Percentiles rank a stretch among this genome's conserved stretches.
Evolutionary conservation across 2,329 filamentous ascomycete species (phyloP).

Genomic region (Trichoderma pleuroti): DNA sequence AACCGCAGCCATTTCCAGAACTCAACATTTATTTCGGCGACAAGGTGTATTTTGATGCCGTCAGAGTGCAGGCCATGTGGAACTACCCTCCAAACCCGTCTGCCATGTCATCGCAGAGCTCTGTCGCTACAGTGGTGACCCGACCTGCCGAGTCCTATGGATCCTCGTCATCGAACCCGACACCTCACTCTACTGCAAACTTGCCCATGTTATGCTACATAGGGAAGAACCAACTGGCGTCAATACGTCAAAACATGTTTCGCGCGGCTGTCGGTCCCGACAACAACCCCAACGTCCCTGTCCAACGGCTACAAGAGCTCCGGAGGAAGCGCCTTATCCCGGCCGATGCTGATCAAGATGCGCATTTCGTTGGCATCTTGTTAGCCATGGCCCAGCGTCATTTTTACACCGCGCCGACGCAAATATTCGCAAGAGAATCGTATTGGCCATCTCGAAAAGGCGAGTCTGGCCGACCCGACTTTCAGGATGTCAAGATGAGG

Average conservation of each 20-base stretch:
- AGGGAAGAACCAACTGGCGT: slow-evolving; percentile 44
- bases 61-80: slow-evolving; percentile 52
- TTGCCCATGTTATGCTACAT: slow-evolving; percentile 45
- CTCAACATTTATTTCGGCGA: slow-evolving; percentile 49
- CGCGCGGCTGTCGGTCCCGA: slow-evolving; percentile 42
- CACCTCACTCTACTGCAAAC: slow-evolving; percentile 24
- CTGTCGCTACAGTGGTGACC: slow-evolving; percentile 39
- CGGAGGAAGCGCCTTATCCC: slow-evolving; percentile 48
- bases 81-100: slow-evolving; percentile 33
- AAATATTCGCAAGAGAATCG: slow-evolving; percentile 26
- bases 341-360: slow-evolving; percentile 47
- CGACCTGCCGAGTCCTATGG: slow-evolving; percentile 32
- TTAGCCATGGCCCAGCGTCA: slow-evolving; percentile 56
- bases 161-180: slow-evolving; percentile 24
- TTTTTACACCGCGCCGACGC: slow-evolving; percentile 40
- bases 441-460: slow-evolving; percentile 26
- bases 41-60: slow-evolving; percentile 42
- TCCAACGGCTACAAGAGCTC: slow-evolving; percentile 45
- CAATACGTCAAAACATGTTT: slow-evolving; percentile 47
- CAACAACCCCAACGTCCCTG: slow-evolving; percentile 43
- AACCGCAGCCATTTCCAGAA: slow-evolving; percentile 35
- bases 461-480: slow-evolving; percentile 31
- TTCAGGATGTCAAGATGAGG: slow-evolving; percentile 48
- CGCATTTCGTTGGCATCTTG: slow-evolving; percentile 50
- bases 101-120: slow-evolving; percentile 29